A percentile compares a stretch with the other conserved stretches of the same genome.
Conservation (phyloP, 1,284 basidiomycete species). For the Sanghuangporus weigelae region DNA sequence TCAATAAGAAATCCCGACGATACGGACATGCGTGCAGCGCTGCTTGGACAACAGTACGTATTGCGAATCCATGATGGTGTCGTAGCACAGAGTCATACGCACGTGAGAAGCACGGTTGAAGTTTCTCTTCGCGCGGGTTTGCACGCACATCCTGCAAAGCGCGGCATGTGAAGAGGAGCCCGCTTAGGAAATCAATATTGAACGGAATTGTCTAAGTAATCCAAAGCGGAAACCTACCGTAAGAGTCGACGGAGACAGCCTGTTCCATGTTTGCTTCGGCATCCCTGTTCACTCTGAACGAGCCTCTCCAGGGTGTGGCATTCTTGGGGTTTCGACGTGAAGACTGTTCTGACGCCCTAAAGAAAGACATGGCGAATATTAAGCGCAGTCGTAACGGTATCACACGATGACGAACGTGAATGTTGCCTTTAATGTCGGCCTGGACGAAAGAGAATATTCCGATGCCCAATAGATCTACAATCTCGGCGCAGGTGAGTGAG, state of each 20-base stretch:
- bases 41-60: slow-evolving; percentile 46
- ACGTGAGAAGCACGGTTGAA: slow-evolving; percentile 80
- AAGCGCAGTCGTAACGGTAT: neutral
- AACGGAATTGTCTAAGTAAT: neutral
- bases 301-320: slow-evolving; percentile 12
- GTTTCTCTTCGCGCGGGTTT: slow-evolving; percentile 37
- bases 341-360: slow-evolving; percentile 13
- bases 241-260: slow-evolving; percentile 10
- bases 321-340: slow-evolving; percentile 5
- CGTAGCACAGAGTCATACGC: slow-evolving; percentile 83
- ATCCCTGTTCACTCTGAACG: slow-evolving; percentile 9
- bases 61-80: slow-evolving; percentile 62
- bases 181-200: neutral
- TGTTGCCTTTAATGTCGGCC: slow-evolving; percentile 85
- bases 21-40: slow-evolving; percentile 93
- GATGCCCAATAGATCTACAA: slow-evolving; percentile 81
- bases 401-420: slow-evolving; percentile 59
- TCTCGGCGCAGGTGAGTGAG: slow-evolving; percentile 7
- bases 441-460: slow-evolving; percentile 89
- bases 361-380: neutral
- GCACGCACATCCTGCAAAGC: slow-evolving; percentile 75
- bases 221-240: neutral
- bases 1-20: slow-evolving; percentile 80
- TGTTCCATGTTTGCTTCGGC: slow-evolving; percentile 7
- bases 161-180: slow-evolving; percentile 71